Evolutionary conservation across 2,329 filamentous ascomycete genomes (phyloP).

Genomic region (Fusarium torreyae): DNA sequence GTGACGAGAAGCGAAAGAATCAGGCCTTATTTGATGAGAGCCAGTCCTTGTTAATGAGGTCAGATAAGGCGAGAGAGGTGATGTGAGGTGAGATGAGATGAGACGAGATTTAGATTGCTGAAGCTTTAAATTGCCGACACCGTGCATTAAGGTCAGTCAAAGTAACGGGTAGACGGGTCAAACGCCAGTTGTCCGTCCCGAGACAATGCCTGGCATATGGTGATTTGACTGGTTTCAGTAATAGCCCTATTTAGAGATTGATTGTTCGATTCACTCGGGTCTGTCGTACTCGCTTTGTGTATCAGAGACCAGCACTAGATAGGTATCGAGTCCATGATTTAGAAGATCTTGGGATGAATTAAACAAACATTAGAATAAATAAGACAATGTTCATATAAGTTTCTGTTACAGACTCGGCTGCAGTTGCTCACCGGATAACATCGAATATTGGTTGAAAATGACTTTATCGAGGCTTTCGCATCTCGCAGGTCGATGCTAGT

Average conservation of each 20-base stretch:
- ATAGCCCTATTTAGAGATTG: neutral
- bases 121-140: constrained; percentile 4
- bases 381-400: no score
- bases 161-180: constrained; percentile 14
- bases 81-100: constrained; percentile 6
- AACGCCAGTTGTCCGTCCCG: constrained; percentile 27
- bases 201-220: constrained; percentile 33
- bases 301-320: neutral
- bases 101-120: constrained; percentile 6
- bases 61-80: neutral
- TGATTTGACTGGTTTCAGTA: constrained; percentile 27
- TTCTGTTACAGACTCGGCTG: neutral
- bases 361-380: no score
- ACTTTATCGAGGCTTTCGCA: constrained; percentile 1
- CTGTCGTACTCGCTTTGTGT: constrained; percentile 8
- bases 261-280: neutral
- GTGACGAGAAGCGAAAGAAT: neutral
- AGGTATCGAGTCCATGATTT: neutral
- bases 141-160: constrained; percentile 7
- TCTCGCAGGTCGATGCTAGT: neutral
- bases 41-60: neutral
- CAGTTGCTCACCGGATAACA: neutral
- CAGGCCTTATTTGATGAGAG: neutral
- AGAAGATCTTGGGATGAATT: no score
- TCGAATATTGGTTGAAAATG: neutral